Evolutionary conservation across 192 early-diverging fungal species (phyloP).

Genomic region (Coemansia sp.): DNA sequence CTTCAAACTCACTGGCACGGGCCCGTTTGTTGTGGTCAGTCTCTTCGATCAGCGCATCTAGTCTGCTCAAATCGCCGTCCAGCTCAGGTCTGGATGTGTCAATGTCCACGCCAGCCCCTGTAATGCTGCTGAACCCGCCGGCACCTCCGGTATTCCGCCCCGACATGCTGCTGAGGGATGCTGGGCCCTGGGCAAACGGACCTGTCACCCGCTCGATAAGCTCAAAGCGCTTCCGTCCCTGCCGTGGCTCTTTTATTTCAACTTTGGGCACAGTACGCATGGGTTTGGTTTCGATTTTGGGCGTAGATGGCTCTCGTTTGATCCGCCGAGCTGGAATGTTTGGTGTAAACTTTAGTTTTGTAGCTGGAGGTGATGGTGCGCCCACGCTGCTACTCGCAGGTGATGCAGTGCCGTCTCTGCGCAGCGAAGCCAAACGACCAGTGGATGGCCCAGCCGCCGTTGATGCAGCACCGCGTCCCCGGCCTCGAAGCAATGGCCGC

Average conservation of each 20-base stretch:
- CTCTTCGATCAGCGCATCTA: conserved; percentile 9
- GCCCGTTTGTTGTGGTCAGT: conserved; percentile 28
- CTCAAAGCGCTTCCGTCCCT: conserved; percentile 4
- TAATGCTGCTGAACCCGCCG: background rate
- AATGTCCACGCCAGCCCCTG: background rate
- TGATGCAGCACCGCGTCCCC: background rate
- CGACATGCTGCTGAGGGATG: conserved; percentile 17
- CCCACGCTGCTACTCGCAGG: background rate
- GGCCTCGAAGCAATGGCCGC: background rate
- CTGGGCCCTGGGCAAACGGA: conserved; percentile 49
- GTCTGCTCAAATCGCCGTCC: background rate
- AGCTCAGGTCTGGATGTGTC: background rate
- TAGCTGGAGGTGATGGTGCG: background rate
- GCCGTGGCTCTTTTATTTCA: background rate
- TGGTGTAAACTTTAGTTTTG: conserved; percentile 32
- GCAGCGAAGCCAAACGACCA: background rate
- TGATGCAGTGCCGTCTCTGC: background rate
- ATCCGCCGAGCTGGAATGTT: conserved; percentile 24
- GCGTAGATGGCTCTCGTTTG: conserved; percentile 29
- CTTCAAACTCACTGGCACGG: conserved; percentile 17
- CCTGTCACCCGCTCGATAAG: conserved; percentile 31
- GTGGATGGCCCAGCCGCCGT: background rate
- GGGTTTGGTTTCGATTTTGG: background rate
- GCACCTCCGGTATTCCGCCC: background rate
- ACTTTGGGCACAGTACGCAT: background rate